These are phyloP conservation scores for Plectosphaerella sp. DNA, from an alignment of 2,329 filamentous ascomycete species.

Conservation along the genomic window DNA sequence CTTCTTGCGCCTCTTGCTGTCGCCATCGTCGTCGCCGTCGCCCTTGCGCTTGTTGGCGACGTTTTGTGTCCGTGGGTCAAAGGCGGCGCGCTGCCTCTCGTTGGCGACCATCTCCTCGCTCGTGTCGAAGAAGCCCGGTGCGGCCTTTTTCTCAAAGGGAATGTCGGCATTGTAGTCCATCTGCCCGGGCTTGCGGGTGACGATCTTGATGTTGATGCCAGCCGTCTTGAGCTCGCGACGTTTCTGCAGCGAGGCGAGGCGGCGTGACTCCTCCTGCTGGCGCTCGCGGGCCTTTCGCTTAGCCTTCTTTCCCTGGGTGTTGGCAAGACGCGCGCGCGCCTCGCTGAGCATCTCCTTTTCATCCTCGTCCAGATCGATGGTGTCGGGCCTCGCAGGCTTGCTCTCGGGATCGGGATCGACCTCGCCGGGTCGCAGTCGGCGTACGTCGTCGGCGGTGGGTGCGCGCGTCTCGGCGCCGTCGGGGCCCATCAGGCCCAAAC, in stretches of 20 bases:
- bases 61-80: conserved; percentile 91
- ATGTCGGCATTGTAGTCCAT: conserved; percentile 99
- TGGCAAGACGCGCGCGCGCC: conserved; percentile 90
- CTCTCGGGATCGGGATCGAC: conserved; percentile 96
- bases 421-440: conserved; percentile 84
- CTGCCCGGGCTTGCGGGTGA: conserved; percentile 85
- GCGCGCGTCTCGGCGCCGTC: conserved; percentile 83
- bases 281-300: conserved; percentile 95
- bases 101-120: conserved; percentile 75
- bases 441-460: conserved; percentile 87
- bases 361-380: conserved; percentile 96
- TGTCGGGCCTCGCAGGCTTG: conserved; percentile 92
- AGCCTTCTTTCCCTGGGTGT: conserved; percentile 98
- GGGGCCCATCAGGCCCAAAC: conserved; percentile 78
- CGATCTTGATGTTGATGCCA: conserved; percentile 96
- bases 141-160: conserved; percentile 90
- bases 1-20: conserved; percentile 76
- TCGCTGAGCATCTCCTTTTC: conserved; percentile 99
- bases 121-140: conserved; percentile 90
- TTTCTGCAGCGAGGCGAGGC: conserved; percentile 89
- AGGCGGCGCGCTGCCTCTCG: conserved; percentile 76
- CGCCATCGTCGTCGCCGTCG: conserved; percentile 77
- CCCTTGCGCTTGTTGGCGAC: conserved; percentile 89
- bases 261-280: conserved; percentile 89
- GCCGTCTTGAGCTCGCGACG: conserved; percentile 94